Percentiles rank a stretch among this genome's conserved stretches.
phyloP scores from a whole-genome alignment of 2,329 filamentous ascomycete genomes.

The Aspergillus transmontanensis region DNA sequence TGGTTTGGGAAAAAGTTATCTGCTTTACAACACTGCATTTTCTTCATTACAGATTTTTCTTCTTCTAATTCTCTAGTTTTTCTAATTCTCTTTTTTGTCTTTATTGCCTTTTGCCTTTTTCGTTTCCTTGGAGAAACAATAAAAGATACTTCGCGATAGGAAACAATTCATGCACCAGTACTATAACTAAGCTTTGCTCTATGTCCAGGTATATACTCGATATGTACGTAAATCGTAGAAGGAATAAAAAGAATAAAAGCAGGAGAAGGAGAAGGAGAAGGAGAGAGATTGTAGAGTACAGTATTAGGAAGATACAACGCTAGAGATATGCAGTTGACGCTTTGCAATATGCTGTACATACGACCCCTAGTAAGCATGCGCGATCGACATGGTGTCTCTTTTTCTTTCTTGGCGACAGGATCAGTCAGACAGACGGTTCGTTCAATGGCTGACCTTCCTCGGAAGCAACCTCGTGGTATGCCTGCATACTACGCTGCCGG shows the following conservation, averaged over 20 bases:
- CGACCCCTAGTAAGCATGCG: background rate
- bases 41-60: background rate
- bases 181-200: background rate
- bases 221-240: slow-evolving; percentile 13
- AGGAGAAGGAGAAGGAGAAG: background rate
- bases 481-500: slow-evolving; percentile 24
- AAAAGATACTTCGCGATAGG: background rate
- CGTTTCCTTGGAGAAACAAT: background rate
- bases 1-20: background rate
- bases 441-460: slow-evolving; percentile 31
- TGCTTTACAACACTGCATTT: background rate
- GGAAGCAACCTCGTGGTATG: slow-evolving; percentile 33
- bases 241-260: background rate
- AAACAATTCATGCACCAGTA: background rate
- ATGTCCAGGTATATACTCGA: background rate
- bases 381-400: background rate
- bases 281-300: background rate
- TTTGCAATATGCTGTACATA: background rate
- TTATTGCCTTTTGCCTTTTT: background rate
- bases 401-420: background rate
- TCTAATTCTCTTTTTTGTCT: background rate
- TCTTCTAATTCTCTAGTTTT: background rate
- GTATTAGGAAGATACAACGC: slow-evolving; percentile 6
- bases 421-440: slow-evolving; percentile 6
- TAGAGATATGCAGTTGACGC: slow-evolving; percentile 3